Conservation (phyloP, 805 yeast genomes). For the Monosporozyma yasuniensis region DNA sequence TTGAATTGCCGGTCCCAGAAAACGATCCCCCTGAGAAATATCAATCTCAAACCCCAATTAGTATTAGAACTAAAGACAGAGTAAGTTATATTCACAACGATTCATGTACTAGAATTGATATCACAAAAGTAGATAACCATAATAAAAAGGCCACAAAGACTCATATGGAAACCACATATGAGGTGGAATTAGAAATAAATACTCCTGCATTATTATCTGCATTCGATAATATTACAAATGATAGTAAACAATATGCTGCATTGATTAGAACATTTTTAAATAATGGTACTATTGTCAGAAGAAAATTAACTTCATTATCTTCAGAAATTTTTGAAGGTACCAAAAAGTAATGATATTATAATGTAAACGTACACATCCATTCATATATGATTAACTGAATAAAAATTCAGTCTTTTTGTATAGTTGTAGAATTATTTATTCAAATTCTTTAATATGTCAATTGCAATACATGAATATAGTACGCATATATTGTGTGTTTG, state of each 20-base stretch:
- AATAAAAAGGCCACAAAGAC: constrained; percentile 18
- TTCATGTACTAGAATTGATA: constrained; percentile 63
- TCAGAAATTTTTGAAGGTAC: constrained; percentile 31
- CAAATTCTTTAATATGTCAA: not conserved
- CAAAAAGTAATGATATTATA: constrained; percentile 15
- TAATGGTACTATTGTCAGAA: constrained; percentile 43
- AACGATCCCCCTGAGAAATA: constrained; percentile 47
- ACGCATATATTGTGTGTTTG: not conserved
- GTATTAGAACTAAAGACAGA: constrained; percentile 64
- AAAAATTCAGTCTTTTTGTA: not conserved
- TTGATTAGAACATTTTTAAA: constrained; percentile 49
- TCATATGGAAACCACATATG: constrained; percentile 29
- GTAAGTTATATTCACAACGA: constrained; percentile 63
- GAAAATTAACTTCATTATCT: constrained; percentile 28
- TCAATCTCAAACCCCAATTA: constrained; percentile 43
- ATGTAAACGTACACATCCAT: not conserved
- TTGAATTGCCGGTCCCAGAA: constrained; percentile 60
- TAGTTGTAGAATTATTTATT: not conserved
- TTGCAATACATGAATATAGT: not conserved
- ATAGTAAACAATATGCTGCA: constrained; percentile 50
- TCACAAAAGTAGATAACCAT: constrained; percentile 46
- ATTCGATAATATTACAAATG: constrained; percentile 34
- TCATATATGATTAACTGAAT: not conserved
- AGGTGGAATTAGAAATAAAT: constrained; percentile 47
- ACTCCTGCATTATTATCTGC: constrained; percentile 34